Evolutionary conservation across 352 stramenopile species (phyloP).

Genomic region (Globisporangium uncinulatum): DNA sequence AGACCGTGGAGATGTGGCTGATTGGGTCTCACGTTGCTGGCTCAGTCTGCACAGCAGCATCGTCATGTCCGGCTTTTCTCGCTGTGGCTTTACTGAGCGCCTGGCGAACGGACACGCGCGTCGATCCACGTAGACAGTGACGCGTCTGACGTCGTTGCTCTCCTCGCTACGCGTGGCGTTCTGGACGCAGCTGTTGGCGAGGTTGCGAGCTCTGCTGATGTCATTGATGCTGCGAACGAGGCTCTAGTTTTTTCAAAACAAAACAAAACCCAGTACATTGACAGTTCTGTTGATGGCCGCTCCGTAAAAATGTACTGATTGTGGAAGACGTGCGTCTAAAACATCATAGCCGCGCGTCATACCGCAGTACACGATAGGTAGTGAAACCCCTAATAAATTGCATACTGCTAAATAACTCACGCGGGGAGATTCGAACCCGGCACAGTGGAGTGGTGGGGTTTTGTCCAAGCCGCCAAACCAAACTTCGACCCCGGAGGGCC

Average conservation of each 20-base stretch:
- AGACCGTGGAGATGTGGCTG: neutral
- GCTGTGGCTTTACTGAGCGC: conserved; percentile 1
- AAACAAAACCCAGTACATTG: neutral
- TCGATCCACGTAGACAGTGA: no score
- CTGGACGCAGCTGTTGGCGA: conserved; percentile 2
- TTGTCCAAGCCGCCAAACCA: conserved; percentile 12
- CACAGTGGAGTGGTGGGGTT: conserved; percentile 12
- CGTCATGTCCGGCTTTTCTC: neutral
- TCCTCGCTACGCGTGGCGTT: neutral
- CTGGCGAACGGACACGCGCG: no score
- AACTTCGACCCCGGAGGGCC: conserved; percentile 2
- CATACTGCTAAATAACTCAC: conserved; percentile 1
- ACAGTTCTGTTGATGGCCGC: neutral
- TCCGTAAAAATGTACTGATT: neutral
- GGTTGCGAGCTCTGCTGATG: neutral
- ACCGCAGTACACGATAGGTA: neutral
- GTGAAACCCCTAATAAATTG: neutral
- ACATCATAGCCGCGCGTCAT: conserved; percentile 1
- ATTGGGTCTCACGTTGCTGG: conserved; percentile 3
- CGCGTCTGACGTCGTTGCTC: neutral
- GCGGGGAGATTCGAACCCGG: conserved; percentile 8
- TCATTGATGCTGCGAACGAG: neutral
- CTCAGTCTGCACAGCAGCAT: neutral
- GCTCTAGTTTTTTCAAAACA: neutral
- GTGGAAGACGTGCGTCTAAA: neutral